These are phyloP conservation scores for Solanum appendiculatum DNA, from an alignment of 257 asterid genomes.

Conservation along the genomic window DNA sequence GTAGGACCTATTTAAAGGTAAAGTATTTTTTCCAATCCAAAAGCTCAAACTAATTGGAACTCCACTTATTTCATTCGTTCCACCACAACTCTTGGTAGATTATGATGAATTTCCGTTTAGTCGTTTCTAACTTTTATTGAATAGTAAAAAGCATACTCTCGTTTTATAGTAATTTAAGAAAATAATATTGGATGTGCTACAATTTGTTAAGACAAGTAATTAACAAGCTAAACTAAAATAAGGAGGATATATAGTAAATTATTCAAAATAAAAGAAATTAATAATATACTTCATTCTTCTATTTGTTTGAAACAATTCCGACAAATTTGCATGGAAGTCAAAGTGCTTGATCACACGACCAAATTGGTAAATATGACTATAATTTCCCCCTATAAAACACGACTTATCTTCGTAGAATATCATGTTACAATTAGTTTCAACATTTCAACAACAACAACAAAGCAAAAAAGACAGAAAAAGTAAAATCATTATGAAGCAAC, in stretches of 20 bases:
- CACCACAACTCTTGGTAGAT: fast-evolving
- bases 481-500: background rate
- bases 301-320: background rate
- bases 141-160: background rate
- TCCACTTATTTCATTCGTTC: background rate
- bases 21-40: background rate
- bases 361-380: background rate
- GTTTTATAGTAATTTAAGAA: background rate
- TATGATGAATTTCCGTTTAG: background rate
- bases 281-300: background rate
- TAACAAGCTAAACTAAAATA: background rate
- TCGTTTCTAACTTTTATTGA: background rate
- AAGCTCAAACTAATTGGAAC: background rate
- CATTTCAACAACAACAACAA: background rate
- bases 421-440: background rate
- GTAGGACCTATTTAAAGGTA: background rate
- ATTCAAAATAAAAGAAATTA: background rate
- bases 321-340: conserved; percentile 1
- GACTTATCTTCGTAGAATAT: background rate
- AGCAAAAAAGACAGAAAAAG: background rate
- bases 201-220: background rate
- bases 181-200: background rate
- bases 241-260: background rate
- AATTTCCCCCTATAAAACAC: background rate
- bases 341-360: background rate